A percentile compares a stretch with the other conserved stretches of the same genome.
These are phyloP conservation scores for Tephrocybe rancida DNA, from an alignment of 768 basidiomycete genomes.

Conservation along the genomic window DNA sequence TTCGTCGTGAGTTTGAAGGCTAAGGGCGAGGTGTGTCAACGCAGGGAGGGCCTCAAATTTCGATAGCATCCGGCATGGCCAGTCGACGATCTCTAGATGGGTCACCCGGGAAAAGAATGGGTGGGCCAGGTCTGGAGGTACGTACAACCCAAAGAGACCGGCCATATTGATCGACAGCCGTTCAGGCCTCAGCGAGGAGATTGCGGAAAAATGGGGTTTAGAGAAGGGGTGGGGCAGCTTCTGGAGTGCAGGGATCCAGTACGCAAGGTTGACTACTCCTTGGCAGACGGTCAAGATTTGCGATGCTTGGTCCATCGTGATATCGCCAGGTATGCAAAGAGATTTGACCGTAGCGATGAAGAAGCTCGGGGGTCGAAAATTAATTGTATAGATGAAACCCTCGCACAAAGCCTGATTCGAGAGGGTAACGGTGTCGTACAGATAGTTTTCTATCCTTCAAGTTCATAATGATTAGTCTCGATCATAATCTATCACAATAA, in stretches of 20 bases:
- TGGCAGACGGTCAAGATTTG: conserved; percentile 24
- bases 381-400: conserved; percentile 20
- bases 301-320: conserved; percentile 14
- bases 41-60: conserved; percentile 17
- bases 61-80: conserved; percentile 14
- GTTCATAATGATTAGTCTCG: background rate
- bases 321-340: conserved; percentile 27
- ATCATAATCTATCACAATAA: background rate
- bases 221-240: background rate
- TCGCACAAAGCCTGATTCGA: conserved; percentile 15
- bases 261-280: conserved; percentile 25
- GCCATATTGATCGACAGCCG: conserved; percentile 25
- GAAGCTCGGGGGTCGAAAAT: conserved; percentile 19
- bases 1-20: conserved; percentile 19
- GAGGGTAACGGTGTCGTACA: conserved; percentile 26
- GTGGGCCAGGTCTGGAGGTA: conserved; percentile 20
- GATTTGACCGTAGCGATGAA: conserved; percentile 26
- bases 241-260: conserved; percentile 19
- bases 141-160: conserved; percentile 21
- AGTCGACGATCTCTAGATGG: conserved; percentile 28
- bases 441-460: conserved; percentile 23
- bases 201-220: conserved; percentile 15
- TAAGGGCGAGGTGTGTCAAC: conserved; percentile 27
- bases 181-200: conserved; percentile 20
- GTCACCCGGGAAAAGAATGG: conserved; percentile 26